Percentiles rank a stretch among this genome's conserved stretches.
phyloP scores from a whole-genome alignment of 345 rosid species.

The Eucalyptus melliodora region DNA sequence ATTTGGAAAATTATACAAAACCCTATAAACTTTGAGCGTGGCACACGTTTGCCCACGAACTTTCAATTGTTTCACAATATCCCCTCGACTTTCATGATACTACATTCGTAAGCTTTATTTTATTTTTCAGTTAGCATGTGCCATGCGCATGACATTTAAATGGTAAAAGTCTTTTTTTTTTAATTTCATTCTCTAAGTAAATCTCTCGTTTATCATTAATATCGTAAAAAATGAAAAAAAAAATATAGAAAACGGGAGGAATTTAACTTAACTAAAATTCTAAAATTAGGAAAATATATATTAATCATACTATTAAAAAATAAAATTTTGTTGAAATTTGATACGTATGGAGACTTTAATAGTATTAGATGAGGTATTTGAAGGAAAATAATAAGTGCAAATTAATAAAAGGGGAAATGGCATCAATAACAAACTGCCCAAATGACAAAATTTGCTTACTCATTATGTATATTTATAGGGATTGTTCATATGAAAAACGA shows the following conservation, averaged over 20 bases:
- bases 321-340: background rate
- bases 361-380: background rate
- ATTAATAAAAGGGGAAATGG: background rate
- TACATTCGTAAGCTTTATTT: background rate
- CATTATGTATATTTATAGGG: background rate
- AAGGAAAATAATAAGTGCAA: background rate
- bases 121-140: background rate
- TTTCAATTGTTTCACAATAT: background rate
- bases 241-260: background rate
- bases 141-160: background rate
- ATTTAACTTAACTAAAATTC: background rate
- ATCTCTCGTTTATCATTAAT: background rate
- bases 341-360: background rate
- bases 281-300: background rate
- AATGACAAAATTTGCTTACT: background rate
- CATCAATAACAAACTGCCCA: background rate
- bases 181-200: background rate
- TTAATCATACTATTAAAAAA: background rate
- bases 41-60: background rate
- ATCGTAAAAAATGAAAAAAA: background rate
- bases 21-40: background rate
- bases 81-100: background rate
- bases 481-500: background rate
- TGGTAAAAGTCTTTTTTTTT: background rate
- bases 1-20: background rate